Conservation (phyloP, 2,329 filamentous ascomycete genomes). For the Xylariaceae sp. region DNA sequence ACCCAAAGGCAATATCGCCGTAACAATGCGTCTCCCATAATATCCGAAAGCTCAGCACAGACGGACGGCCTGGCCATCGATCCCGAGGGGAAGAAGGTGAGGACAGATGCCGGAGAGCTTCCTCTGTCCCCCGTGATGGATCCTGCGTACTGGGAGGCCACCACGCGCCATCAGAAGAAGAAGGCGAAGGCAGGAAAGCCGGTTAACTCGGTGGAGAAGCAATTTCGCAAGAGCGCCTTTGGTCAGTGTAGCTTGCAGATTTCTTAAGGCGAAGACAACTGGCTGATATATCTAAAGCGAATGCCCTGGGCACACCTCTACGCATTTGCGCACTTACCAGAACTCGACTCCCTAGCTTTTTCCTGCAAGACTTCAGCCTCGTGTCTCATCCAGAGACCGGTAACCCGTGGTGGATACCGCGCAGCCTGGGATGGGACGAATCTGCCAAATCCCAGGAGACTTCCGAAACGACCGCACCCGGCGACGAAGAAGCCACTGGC, state of each 20-base stretch:
- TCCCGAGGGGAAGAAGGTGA: slow-evolving; percentile 37
- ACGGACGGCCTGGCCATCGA: slow-evolving; percentile 35
- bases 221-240: slow-evolving; percentile 57
- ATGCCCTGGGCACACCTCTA: slow-evolving; percentile 54
- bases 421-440: slow-evolving; percentile 30
- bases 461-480: neutral
- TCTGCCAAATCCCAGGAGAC: slow-evolving; percentile 4
- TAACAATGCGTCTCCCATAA: slow-evolving; percentile 15
- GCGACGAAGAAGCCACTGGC: neutral
- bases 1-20: slow-evolving; percentile 8
- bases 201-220: slow-evolving; percentile 47
- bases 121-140: slow-evolving; percentile 53
- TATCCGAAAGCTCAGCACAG: slow-evolving; percentile 17
- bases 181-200: slow-evolving; percentile 33
- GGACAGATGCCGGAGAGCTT: slow-evolving; percentile 40
- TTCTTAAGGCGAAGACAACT: too few species aligned
- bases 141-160: slow-evolving; percentile 42
- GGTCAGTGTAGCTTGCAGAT: too few species aligned
- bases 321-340: slow-evolving; percentile 50
- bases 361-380: slow-evolving; percentile 59
- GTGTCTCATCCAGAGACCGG: slow-evolving; percentile 49
- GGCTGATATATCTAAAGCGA: slow-evolving; percentile 40
- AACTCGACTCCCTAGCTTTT: slow-evolving; percentile 49
- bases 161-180: slow-evolving; percentile 36
- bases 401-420: slow-evolving; percentile 52